Evolutionary conservation across 495 filamentous ascomycete species (phyloP).

Genomic region (Neurospora cerealis): DNA sequence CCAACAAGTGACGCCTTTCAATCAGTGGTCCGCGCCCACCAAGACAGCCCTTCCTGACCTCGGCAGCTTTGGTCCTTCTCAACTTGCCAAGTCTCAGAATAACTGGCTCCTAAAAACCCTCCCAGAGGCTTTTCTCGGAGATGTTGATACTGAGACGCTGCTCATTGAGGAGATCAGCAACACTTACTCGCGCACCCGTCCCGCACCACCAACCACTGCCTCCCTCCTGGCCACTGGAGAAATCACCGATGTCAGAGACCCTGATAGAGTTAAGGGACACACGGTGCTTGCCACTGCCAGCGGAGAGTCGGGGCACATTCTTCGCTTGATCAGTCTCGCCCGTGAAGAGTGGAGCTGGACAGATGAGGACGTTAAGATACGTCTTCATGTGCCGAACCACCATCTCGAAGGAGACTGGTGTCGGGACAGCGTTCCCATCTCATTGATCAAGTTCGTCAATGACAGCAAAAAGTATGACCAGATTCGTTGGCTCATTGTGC

Average conservation of each 20-base stretch:
- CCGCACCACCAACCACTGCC: conserved; percentile 1
- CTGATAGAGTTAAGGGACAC: conserved; percentile 7
- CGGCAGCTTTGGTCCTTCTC: conserved; percentile 3
- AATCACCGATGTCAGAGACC: conserved; percentile 21
- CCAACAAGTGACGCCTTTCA: conserved; percentile 27
- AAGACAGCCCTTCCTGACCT: conserved; percentile 4
- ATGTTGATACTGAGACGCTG: conserved; percentile 17
- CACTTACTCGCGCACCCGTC: background rate
- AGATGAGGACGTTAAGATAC: conserved; percentile 26
- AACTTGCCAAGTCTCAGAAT: conserved; percentile 18
- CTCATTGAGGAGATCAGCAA: conserved; percentile 16
- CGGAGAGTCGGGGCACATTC: conserved; percentile 41
- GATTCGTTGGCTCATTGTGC: conserved; percentile 51
- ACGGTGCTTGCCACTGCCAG: conserved; percentile 36
- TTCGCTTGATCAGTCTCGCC: conserved; percentile 37
- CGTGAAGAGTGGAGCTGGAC: conserved; percentile 38
- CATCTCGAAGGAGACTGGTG: conserved; percentile 38
- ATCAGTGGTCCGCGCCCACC: conserved; percentile 25
- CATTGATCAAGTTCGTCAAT: conserved; percentile 55
- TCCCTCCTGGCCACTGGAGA: conserved; percentile 29
- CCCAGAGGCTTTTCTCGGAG: conserved; percentile 29
- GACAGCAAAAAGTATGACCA: conserved; percentile 35
- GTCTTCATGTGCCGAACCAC: conserved; percentile 22
- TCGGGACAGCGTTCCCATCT: conserved; percentile 48
- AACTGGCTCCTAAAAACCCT: conserved; percentile 26